A percentile compares a stretch with the other conserved stretches of the same genome.
Evolutionary conservation across 805 yeast species (phyloP).

Genomic region (Cyberlindnera misumaiensis): DNA sequence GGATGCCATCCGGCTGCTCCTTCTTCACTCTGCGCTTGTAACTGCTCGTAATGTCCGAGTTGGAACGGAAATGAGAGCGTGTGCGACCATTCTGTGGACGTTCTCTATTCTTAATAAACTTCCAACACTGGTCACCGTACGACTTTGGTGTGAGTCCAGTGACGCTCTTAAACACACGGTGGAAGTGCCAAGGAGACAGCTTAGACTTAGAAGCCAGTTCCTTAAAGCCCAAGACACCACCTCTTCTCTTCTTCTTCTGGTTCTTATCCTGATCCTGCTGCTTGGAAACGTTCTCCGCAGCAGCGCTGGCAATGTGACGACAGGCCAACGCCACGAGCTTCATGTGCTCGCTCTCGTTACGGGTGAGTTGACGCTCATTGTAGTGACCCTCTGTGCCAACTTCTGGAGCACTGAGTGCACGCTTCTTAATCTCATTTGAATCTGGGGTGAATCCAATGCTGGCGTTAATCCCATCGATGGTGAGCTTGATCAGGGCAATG

Average conservation of each 20-base stretch:
- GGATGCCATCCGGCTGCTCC: background rate
- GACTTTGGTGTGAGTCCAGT: constrained; percentile 86
- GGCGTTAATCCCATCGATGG: constrained; percentile 50
- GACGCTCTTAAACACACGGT: constrained; percentile 79
- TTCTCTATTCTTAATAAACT: constrained; percentile 36
- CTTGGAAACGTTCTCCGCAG: constrained; percentile 39
- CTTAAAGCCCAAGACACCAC: constrained; percentile 77
- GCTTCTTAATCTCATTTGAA: constrained; percentile 18
- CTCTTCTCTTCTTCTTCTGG: constrained; percentile 52
- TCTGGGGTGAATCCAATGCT: constrained; percentile 44
- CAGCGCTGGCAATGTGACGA: constrained; percentile 77
- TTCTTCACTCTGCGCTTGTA: constrained; percentile 8
- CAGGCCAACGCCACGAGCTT: constrained; percentile 72
- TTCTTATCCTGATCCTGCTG: constrained; percentile 15
- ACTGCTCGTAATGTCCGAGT: constrained; percentile 16
- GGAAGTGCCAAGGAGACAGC: constrained; percentile 89
- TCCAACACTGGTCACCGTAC: constrained; percentile 80
- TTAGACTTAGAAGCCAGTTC: constrained; percentile 82
- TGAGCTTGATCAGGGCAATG: constrained; percentile 30
- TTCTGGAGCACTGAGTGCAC: constrained; percentile 20
- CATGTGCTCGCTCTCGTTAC: constrained; percentile 63
- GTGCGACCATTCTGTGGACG: constrained; percentile 16
- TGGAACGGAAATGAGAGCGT: constrained; percentile 20
- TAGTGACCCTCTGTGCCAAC: constrained; percentile 13
- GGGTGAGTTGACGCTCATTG: constrained; percentile 30